phyloP scores from a whole-genome alignment of 108 stramenopile genomes.

The Cylindrotheca closterium region DNA sequence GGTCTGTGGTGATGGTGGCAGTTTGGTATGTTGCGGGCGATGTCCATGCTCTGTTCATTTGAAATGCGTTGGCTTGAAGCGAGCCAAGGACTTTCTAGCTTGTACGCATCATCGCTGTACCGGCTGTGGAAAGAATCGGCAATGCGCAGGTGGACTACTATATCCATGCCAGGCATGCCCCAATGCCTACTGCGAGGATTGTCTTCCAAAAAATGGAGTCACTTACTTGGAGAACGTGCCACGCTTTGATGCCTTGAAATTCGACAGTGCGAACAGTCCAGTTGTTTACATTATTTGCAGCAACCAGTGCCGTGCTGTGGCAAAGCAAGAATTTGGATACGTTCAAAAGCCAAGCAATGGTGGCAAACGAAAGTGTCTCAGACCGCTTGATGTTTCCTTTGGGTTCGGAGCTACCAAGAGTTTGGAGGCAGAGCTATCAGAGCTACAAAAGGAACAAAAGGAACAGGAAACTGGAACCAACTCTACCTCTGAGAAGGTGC shows the following conservation, averaged over 20 bases:
- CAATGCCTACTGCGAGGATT: constrained; percentile 82
- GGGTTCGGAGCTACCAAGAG: constrained; percentile 35
- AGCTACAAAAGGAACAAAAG: background rate
- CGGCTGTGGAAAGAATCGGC: constrained; percentile 51
- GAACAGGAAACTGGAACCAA: background rate
- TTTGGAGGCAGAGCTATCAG: background rate
- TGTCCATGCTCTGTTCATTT: constrained; percentile 61
- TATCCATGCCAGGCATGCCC: constrained; percentile 83
- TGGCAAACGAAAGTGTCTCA: constrained; percentile 36
- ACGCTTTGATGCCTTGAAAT: constrained; percentile 51
- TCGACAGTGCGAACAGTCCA: constrained; percentile 25
- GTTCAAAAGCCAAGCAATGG: no score
- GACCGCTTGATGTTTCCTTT: constrained; percentile 39
- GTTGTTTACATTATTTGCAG: constrained; percentile 67
- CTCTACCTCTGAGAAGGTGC: background rate
- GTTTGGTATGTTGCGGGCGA: constrained; percentile 59
- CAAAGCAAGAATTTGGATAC: constrained; percentile 37
- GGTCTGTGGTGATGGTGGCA: constrained; percentile 78
- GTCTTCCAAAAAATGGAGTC: constrained; percentile 43
- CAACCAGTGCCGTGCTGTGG: constrained; percentile 43
- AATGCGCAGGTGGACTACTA: constrained; percentile 74
- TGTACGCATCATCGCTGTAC: constrained; percentile 85
- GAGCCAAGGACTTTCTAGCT: constrained; percentile 30
- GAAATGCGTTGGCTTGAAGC: constrained; percentile 36
- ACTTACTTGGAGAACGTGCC: constrained; percentile 32